phyloP scores from a whole-genome alignment of 23 red algal genomes.

The Porphyridium purpureum region DNA sequence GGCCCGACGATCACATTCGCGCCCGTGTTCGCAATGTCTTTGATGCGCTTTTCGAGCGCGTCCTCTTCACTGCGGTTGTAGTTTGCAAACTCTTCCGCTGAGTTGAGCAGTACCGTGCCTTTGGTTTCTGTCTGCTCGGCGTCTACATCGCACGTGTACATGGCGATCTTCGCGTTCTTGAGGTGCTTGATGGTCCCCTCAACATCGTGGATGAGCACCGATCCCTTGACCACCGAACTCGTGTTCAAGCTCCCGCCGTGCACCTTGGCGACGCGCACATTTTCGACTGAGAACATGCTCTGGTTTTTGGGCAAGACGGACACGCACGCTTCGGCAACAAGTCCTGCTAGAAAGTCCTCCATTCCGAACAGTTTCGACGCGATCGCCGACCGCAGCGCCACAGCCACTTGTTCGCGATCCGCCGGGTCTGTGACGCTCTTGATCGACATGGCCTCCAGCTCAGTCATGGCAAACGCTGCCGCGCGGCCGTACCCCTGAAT shows the following conservation, averaged over 20 bases:
- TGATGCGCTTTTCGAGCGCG: conserved; percentile 47
- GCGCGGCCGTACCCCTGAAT: conserved; percentile 81
- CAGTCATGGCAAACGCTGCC: conserved; percentile 24
- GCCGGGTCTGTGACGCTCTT: conserved; percentile 36
- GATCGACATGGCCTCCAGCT: conserved; percentile 30
- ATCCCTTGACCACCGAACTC: conserved; percentile 40
- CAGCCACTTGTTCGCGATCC: conserved; percentile 19
- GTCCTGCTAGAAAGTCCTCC: conserved; percentile 47
- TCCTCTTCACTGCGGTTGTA: conserved; percentile 85
- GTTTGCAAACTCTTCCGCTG: conserved; percentile 57
- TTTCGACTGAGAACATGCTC: conserved; percentile 75
- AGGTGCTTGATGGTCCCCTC: conserved; percentile 72
- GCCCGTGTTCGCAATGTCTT: conserved; percentile 48
- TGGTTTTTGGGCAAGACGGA: conserved; percentile 40
- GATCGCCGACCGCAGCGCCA: conserved; percentile 37
- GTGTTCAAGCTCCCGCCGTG: conserved; percentile 21
- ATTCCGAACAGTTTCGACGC: conserved; percentile 74
- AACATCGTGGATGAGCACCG: conserved; percentile 52
- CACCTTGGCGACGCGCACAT: conserved; percentile 85
- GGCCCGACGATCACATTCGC: conserved; percentile 69
- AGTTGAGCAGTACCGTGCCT: conserved; percentile 91
- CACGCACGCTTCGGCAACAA: conserved; percentile 86
- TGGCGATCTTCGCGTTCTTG: conserved; percentile 48
- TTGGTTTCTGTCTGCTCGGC: conserved; percentile 84
- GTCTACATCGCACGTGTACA: conserved; percentile 90